Conservation (phyloP, 1,139 yeast species). For the Geotrichum cucujoidarum region DNA sequence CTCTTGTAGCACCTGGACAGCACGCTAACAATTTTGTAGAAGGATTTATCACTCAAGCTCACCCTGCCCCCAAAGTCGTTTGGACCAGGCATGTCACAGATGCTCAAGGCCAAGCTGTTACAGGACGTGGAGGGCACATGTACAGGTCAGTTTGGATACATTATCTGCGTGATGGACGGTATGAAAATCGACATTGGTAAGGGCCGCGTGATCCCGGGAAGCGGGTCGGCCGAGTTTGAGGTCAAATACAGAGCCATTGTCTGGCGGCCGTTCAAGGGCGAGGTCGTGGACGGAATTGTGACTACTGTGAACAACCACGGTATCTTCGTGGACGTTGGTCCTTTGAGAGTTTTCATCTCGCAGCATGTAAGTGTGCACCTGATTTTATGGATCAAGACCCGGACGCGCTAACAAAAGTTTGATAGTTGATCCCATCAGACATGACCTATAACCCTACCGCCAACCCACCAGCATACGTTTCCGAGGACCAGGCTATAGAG, state of each 20-base stretch:
- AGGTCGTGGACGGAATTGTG: conserved; percentile 94
- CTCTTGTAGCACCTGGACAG: neutral
- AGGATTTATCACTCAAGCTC: conserved; percentile 84
- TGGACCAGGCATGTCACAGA: conserved; percentile 97
- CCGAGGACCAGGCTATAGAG: conserved; percentile 91
- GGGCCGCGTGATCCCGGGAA: conserved; percentile 84
- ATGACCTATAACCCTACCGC: conserved; percentile 93
- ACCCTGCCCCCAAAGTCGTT: conserved; percentile 96
- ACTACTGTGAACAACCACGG: conserved; percentile 95
- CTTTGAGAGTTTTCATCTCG: conserved; percentile 88
- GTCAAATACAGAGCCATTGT: conserved; percentile 96
- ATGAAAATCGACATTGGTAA: conserved; percentile 93
- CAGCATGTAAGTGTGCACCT: conserved; percentile 51
- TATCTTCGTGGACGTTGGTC: conserved; percentile 97
- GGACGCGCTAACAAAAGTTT: conserved; percentile 14
- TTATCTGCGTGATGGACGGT: conserved; percentile 91
- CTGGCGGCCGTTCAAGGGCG: conserved; percentile 98
- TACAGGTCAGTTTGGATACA: conserved; percentile 97
- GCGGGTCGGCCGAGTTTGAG: conserved; percentile 93
- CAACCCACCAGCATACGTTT: conserved; percentile 96
- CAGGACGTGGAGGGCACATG: conserved; percentile 98
- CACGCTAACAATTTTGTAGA: conserved; percentile 31
- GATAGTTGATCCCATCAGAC: conserved; percentile 75
- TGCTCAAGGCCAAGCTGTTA: conserved; percentile 77
- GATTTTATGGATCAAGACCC: too few relatives aligned